Evolutionary conservation across 78 protist species (phyloP).

Genomic region (Creolimax fragrantissima): DNA sequence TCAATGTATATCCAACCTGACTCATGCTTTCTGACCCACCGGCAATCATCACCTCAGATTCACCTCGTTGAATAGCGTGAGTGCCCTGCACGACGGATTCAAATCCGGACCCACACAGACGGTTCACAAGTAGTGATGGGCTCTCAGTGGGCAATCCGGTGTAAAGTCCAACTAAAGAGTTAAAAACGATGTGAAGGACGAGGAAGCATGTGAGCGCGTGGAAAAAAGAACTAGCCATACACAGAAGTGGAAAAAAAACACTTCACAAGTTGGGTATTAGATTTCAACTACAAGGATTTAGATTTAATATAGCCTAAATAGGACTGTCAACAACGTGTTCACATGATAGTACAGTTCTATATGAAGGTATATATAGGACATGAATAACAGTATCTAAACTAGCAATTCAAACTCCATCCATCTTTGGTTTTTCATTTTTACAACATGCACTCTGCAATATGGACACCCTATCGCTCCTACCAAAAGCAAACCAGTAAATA

Average conservation of each 20-base stretch:
- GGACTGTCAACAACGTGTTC: too few relatives aligned
- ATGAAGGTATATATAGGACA: too few relatives aligned
- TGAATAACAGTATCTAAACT: too few relatives aligned
- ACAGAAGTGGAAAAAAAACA: neutral
- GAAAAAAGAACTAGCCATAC: neutral
- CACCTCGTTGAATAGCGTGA: slow-evolving; percentile 44
- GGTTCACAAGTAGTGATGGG: slow-evolving; percentile 52
- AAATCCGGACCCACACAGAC: slow-evolving; percentile 71
- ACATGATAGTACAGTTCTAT: too few relatives aligned
- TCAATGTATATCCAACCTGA: slow-evolving; percentile 46
- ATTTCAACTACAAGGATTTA: too few relatives aligned
- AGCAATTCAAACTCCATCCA: too few relatives aligned
- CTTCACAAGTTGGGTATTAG: too few relatives aligned
- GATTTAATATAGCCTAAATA: too few relatives aligned
- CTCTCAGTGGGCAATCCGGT: slow-evolving; percentile 18
- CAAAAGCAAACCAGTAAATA: too few relatives aligned
- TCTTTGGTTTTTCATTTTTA: too few relatives aligned
- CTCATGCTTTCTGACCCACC: slow-evolving; percentile 46
- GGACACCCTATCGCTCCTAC: too few relatives aligned
- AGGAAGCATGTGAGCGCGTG: slow-evolving; percentile 45
- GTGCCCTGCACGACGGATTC: slow-evolving; percentile 39
- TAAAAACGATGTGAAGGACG: neutral
- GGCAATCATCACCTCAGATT: slow-evolving; percentile 29
- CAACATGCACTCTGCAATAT: too few relatives aligned
- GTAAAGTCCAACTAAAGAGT: slow-evolving; percentile 12